Evolutionary conservation across 768 basidiomycete genomes (phyloP).

Genomic region (Hygrophorus russula): DNA sequence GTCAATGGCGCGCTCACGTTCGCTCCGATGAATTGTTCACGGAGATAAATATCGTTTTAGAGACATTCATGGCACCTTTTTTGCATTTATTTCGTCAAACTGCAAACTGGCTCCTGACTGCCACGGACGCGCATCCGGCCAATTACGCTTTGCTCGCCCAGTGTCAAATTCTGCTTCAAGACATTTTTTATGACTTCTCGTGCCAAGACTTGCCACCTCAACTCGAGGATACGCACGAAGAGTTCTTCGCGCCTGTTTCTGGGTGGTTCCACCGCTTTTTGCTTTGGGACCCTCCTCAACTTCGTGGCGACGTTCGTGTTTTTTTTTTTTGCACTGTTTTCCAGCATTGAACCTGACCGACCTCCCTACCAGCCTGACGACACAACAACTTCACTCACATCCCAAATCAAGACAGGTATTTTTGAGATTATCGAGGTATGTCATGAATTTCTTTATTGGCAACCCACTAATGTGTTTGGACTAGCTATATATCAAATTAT

Average conservation of each 20-base stretch:
- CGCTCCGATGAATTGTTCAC: conserved; percentile 79
- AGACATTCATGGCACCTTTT: conserved; percentile 75
- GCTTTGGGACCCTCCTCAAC: conserved; percentile 61
- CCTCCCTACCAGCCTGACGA: conserved; percentile 54
- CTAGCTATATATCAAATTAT: conserved; percentile 73
- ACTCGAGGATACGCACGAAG: conserved; percentile 78
- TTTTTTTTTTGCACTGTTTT: conserved; percentile 9
- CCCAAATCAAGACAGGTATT: conserved; percentile 80
- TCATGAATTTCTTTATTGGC: not conserved
- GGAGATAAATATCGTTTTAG: conserved; percentile 85
- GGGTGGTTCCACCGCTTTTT: conserved; percentile 79
- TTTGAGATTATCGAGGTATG: conserved; percentile 82
- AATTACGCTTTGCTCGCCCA: conserved; percentile 51
- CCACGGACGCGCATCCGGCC: conserved; percentile 20
- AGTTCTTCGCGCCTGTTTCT: conserved; percentile 63
- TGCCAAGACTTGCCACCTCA: conserved; percentile 92
- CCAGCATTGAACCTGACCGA: conserved; percentile 5
- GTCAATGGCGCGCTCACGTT: conserved; percentile 84
- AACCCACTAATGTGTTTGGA: not conserved
- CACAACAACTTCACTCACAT: conserved; percentile 71
- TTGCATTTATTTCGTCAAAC: conserved; percentile 72
- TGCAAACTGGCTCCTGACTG: conserved; percentile 36
- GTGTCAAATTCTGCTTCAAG: conserved; percentile 65
- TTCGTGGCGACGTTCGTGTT: conserved; percentile 65
- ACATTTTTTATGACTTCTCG: conserved; percentile 89